phyloP scores from a whole-genome alignment of 2,329 filamentous ascomycete species.

The Eutypella sp. region DNA sequence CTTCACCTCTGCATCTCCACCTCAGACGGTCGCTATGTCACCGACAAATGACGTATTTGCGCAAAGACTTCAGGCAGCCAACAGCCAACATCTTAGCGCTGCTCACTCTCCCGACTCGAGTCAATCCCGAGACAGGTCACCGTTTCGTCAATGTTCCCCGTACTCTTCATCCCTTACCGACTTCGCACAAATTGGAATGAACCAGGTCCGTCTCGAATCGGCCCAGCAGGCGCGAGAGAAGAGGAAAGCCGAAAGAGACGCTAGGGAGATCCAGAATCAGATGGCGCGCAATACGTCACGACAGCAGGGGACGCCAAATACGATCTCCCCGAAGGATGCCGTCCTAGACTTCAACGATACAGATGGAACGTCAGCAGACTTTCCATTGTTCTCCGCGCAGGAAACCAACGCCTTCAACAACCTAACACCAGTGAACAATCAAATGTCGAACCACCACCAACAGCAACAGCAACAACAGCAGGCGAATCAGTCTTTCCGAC shows the following conservation, averaged over 20 bases:
- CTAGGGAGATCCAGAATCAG: constrained; percentile 38
- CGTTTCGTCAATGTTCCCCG: constrained; percentile 70
- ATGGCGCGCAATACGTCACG: constrained; percentile 32
- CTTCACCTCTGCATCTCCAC: constrained; percentile 51
- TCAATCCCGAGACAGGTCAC: constrained; percentile 64
- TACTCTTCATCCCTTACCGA: constrained; percentile 44
- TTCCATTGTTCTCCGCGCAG: constrained; percentile 67
- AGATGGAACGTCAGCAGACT: constrained; percentile 63
- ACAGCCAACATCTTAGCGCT: constrained; percentile 64
- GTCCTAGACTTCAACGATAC: constrained; percentile 77
- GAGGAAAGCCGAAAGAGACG: constrained; percentile 56
- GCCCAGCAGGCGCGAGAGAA: constrained; percentile 58
- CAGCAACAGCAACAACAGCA: constrained; percentile 16
- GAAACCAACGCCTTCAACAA: constrained; percentile 39
- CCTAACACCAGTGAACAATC: constrained; percentile 1
- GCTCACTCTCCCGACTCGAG: constrained; percentile 44
- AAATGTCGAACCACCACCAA: constrained; percentile 10
- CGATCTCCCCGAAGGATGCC: constrained; percentile 92
- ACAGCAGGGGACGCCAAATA: constrained; percentile 59
- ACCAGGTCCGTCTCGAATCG: constrained; percentile 42
- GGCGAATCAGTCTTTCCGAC: constrained; percentile 21
- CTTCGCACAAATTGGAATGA: constrained; percentile 34
- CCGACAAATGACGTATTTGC: constrained; percentile 60
- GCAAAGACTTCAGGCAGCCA: constrained; percentile 73
- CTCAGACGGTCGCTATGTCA: constrained; percentile 43